Base-by-base conservation (phyloP, 371 early-diverging fungal genomes). In the Umbelopsis sp. region DNA sequence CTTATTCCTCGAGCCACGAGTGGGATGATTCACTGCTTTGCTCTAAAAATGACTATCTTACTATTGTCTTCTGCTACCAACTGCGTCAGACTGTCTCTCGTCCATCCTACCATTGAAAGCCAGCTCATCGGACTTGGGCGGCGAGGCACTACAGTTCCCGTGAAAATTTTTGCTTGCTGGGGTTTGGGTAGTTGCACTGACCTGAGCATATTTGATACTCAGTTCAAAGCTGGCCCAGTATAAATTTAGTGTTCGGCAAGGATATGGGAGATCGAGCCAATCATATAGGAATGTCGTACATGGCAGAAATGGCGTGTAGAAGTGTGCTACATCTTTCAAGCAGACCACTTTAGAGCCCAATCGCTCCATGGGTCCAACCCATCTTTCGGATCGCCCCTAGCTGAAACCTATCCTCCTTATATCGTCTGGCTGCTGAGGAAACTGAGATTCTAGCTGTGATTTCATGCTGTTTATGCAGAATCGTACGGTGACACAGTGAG, bases 81-180 rank as follows among this genome's bases (percentile, higher is more conserved):
- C 11, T 48, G 48, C 48, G 48, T 48, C 48, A 48, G 48, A 18
- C 48, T 3, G 48, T 4, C 16, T 48, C 48, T 48, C 48, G 18
- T 48, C 48, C 10, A 48, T 48, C 1, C 16, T 48, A n/a, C 16
- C 20, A 20, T 48, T 48, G 10, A 41, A 48, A 18, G 5, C 20
- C 48, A 5, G 48, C 29, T 3, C 20, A 48, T 48, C 48, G 48
- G 48, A 48, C 48, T 48, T 48, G 48, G 48, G 48, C 48, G 48
- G 48, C 48, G 48, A 48, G 48, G 48, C 48, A 48, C 48, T 48
- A 48, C 48, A 18, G 48, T 48, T 48, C 48, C 48, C 48, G 48
- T 48, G 48, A 48, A 48, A 48, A 48, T 48, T 48, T 29, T 41
- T 41, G 41, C 41, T 41, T 41, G 48, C 48, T 20, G 48, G 48